Base-by-base conservation (phyloP, 352 stramenopile species). In the Pseudoperonospora humuli region DNA sequence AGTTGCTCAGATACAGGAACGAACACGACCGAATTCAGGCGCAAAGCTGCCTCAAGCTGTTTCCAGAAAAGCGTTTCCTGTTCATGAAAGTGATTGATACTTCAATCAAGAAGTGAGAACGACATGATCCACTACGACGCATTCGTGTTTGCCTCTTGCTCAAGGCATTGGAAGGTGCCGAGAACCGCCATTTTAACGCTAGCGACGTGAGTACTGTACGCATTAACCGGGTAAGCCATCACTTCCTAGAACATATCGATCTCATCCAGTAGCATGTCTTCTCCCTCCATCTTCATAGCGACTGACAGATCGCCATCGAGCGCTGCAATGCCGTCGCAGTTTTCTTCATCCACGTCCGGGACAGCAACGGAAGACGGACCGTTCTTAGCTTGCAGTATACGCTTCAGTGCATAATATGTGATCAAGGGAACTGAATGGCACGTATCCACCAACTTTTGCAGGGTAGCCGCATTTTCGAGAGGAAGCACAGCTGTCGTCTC, bases 221-320 rank as follows among this genome's bases (percentile, higher is more conserved):
- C 25, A 7, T 48, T 17, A n/a, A 2, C 25, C 11, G 21, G 6
- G 23, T 19, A 26, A 50, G 26, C 13, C 47, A 19, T 19, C 18
- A 15, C 24, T 49, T 45, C 64, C 60, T 73, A 92, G 50, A 86
- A 92, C 49, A 92, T 84, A 47, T 71, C 73, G 72, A 92, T 92
- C 41, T 92, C 79, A 42, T 89, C 79, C 55, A 92, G 53, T 24
- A 92, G 63, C 68, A 88, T 88, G 43, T 81, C 74, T 39, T 85
- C 79, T 25, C 76, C 76, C 27, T 92, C 79, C 41, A 92, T 69
- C 54, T 92, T 92, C 68, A 92, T 87, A 3, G 76, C 62, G 6
- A 75, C 72, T 1, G 70, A 70, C 25, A 92, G 44, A 17, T 84
- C 75, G 14, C 82, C 75, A 32, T 92, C 76, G 20, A 92, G 54